phyloP scores from a whole-genome alignment of 2,329 filamentous ascomycete species.

The Thelonectria rubi region DNA sequence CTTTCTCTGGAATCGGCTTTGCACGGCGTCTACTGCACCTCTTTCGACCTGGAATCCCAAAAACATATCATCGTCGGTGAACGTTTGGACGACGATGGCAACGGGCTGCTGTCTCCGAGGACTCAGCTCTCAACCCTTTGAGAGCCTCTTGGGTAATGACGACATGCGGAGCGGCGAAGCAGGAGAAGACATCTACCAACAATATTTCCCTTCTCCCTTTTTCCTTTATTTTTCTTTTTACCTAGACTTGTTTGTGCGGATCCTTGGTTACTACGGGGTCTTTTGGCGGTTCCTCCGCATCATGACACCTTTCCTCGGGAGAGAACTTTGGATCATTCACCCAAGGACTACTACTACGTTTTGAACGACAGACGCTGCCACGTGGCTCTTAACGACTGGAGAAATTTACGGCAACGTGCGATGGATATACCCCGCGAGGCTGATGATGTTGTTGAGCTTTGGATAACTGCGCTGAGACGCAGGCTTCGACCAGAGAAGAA shows the following conservation, averaged over 20 bases:
- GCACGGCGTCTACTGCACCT: conserved; percentile 43
- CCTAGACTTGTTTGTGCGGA: conserved; percentile 44
- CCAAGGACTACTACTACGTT: conserved; percentile 46
- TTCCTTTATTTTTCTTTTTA: conserved; percentile 39
- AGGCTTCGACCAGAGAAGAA: conserved; percentile 37
- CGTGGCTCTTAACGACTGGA: conserved; percentile 50
- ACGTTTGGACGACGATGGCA: conserved; percentile 9
- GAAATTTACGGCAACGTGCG: conserved; percentile 50
- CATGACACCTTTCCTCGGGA: conserved; percentile 42
- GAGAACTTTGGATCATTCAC: conserved; percentile 47
- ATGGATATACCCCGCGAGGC: conserved; percentile 55
- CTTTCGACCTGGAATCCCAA: conserved; percentile 31
- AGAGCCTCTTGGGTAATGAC: conserved; percentile 12
- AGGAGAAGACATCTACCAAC: conserved; percentile 40
- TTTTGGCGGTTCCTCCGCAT: conserved; percentile 40
- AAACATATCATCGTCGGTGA: conserved; percentile 21
- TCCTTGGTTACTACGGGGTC: conserved; percentile 44
- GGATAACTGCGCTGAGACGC: conserved; percentile 42
- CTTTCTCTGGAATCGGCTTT: conserved; percentile 40
- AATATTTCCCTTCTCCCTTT: conserved; percentile 35
- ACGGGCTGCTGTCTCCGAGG: conserved; percentile 15
- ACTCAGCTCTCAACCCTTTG: neutral
- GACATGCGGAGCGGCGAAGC: conserved; percentile 22
- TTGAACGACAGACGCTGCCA: conserved; percentile 49
- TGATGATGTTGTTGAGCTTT: conserved; percentile 50